Base-by-base conservation (phyloP, 176 grass and related monocot species). In the Luzula sylvatica region DNA sequence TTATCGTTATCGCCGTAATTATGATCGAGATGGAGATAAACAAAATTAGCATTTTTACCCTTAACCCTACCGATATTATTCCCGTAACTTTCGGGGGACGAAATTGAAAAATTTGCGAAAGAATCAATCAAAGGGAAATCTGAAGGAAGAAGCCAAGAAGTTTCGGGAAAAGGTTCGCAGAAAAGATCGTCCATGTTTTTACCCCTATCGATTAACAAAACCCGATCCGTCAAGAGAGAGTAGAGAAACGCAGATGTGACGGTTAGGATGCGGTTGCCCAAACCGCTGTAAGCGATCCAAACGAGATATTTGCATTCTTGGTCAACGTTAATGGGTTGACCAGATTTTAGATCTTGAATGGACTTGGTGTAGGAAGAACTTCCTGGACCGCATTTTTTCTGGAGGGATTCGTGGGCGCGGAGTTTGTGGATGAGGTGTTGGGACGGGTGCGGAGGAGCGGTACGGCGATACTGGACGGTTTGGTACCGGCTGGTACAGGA, bases 121-220 rank as follows among this genome's bases (percentile, higher is more conserved):
- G 73, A 71, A 15, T 41, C 2, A 0, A 20, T 12, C 0, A 87
- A 15, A 11, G 78, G 82, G 8, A 82, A 77, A 55, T 65, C 74
- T 8, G 7, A 28, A 26, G 88, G 83, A 8, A 87, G 69, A 27
- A 78, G n/a, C 88, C 88, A 94, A 15, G 88, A 81, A 16, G 68
- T 53, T 24, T 48, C 55, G 3, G 84, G 78, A 70, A 88, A 88
- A 1, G 84, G 84, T 65, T 88, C 84, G 26, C 84, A 88, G 38
- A 88, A 83, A 38, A 88, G 70, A 39, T 69, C 71, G 55, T 9
- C 71, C 65, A 79, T 73, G 20, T 79, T 74, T 35, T 63, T 71
- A 50, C 76, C 65, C 4, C 51, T 59, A 49, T 88, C 72, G 12
- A 82, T 54, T 55, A 88, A 64, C 19, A 88, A 59, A 54, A 61